Evolutionary conservation across 148 eudicot species (phyloP).

Genomic region (Fallopia convolvulus): DNA sequence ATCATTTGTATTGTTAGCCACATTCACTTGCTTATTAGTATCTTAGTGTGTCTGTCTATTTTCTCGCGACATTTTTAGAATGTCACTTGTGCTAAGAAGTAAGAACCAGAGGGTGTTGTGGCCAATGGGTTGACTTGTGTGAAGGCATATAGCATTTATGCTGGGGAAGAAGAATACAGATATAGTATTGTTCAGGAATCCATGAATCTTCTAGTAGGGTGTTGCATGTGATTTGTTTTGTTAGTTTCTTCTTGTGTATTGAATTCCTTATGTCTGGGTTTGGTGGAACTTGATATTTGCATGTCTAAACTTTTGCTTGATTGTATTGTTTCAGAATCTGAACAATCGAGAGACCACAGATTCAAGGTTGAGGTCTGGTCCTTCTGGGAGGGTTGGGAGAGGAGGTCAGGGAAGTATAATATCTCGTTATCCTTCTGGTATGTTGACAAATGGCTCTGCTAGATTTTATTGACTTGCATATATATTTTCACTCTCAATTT

Average conservation of each 20-base stretch:
- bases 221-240: neutral
- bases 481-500: neutral
- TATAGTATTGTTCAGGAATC: neutral
- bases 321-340: constrained; percentile 23
- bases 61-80: neutral
- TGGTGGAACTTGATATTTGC: neutral
- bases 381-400: constrained; percentile 39
- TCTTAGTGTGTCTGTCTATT: neutral
- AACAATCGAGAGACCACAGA: constrained; percentile 34
- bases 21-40: neutral
- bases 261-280: neutral
- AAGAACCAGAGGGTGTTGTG: neutral
- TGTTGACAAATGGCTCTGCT: constrained; percentile 10
- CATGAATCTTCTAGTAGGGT: neutral
- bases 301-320: neutral
- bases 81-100: neutral
- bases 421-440: constrained; percentile 34
- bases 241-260: neutral
- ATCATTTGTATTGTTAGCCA: neutral
- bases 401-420: constrained; percentile 45
- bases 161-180: neutral
- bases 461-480: neutral
- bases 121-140: neutral
- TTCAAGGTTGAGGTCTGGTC: constrained; percentile 36
- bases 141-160: neutral